Evolutionary conservation across 176 grass and related monocot genomes (phyloP).

Genomic region (Stipa capillata): DNA sequence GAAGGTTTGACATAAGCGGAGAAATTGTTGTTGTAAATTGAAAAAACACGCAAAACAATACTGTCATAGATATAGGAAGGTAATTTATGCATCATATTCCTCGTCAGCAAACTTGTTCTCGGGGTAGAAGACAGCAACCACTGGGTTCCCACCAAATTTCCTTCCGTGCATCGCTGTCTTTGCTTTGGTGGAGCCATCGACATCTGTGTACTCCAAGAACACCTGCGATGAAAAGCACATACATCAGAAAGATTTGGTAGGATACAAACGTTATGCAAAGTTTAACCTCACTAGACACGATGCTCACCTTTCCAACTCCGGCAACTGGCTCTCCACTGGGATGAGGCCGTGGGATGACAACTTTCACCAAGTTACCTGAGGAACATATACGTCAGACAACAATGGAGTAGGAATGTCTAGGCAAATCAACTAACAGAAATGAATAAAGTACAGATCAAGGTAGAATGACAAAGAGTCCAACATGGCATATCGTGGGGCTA

Average conservation of each 20-base stretch:
- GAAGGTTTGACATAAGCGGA: neutral
- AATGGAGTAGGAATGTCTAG: neutral
- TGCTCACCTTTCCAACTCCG: slow-evolving; percentile 87
- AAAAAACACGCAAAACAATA: neutral
- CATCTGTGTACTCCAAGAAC: slow-evolving; percentile 74
- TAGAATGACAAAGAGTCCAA: neutral
- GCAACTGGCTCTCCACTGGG: slow-evolving; percentile 46
- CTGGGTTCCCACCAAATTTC: slow-evolving; percentile 81
- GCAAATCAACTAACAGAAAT: neutral
- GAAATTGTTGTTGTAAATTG: neutral
- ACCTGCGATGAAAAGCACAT: slow-evolving; percentile 40
- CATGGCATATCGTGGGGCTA: neutral
- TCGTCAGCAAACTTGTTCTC: slow-evolving; percentile 83
- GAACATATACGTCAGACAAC: neutral
- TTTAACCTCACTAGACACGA: neutral
- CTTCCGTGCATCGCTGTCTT: slow-evolving; percentile 70
- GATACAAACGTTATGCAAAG: neutral
- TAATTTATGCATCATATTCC: slow-evolving; percentile 64
- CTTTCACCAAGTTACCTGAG: slow-evolving; percentile 75
- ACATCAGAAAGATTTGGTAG: neutral
- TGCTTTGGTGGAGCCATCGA: slow-evolving; percentile 71
- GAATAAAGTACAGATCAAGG: neutral
- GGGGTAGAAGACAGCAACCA: slow-evolving; percentile 70
- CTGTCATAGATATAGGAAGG: neutral
- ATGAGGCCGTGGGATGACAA: slow-evolving; percentile 81